Evolutionary conservation across 371 early-diverging fungal species (phyloP), one percentile per base, ranked within the genome.

Genomic region (Mortierella sp.): DNA sequence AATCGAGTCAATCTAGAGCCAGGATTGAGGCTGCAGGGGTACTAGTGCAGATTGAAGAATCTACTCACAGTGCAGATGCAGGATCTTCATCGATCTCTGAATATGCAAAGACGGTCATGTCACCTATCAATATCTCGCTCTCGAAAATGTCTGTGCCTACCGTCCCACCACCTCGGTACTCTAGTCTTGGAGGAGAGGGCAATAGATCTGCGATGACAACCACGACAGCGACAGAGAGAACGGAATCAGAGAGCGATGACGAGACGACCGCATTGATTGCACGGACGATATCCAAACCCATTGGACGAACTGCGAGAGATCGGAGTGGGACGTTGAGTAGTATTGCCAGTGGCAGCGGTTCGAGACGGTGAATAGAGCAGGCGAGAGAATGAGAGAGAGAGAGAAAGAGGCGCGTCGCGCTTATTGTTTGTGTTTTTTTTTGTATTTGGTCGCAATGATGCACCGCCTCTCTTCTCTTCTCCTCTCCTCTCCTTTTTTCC

Each of bases 1-100:
- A 72, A 45, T 77, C 79, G 18, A 66, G 58, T 51, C 68, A 64
- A 37, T 72, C 79, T 0, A 60, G 72, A 30, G 64, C 73, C 4
- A 45, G 68, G 29, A 68, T 77, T 18, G 62, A 72, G 28, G 68
- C 72, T 23, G 72, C 72, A 16, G 79, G 71, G 4, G 73, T 67
- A 11, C 28, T 77, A 29, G 68, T 73, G n/a, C 74, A 73, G 23
- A 73, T 73, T 43, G 68, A 73, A 7, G 64, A 73, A 15, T 59
- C 45, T 7, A 19, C 23, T 21, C 30, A 45, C 21, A 46, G 4
- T 45, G 19, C 43, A 15, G 26, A 26, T 55, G 55, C 25, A 25
- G 55, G 55, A 14, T 6, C 45, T 19, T 12, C 43, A 9, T n/a
- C 15, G 19, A 23, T 55, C 15, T 50, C 21, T 5, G 59, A 37